These are phyloP conservation scores for Arthromyces matolae DNA, from an alignment of 768 basidiomycete species.

Conservation along the genomic window DNA sequence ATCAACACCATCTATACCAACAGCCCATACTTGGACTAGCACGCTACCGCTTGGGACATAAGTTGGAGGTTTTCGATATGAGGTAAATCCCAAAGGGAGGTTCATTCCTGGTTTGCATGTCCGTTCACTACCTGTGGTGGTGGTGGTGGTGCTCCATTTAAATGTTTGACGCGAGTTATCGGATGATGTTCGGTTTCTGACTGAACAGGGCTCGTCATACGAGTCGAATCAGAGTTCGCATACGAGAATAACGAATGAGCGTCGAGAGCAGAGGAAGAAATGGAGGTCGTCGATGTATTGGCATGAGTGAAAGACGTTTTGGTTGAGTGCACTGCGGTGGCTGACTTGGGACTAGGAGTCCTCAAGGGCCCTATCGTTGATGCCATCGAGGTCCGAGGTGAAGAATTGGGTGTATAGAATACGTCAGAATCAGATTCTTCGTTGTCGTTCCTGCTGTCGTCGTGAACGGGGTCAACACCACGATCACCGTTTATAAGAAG, in stretches of 20 bases:
- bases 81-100: slow-evolving; percentile 58
- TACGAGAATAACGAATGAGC: slow-evolving; percentile 40
- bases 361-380: slow-evolving; percentile 28
- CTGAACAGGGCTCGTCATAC: slow-evolving; percentile 30
- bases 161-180: slow-evolving; percentile 15
- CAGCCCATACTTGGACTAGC: slow-evolving; percentile 88
- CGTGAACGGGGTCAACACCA: slow-evolving; percentile 8
- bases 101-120: slow-evolving; percentile 53
- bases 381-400: slow-evolving; percentile 48
- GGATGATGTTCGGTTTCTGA: slow-evolving; percentile 27
- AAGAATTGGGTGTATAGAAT: slow-evolving; percentile 62
- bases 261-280: slow-evolving; percentile 38
- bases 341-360: slow-evolving; percentile 16
- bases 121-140: slow-evolving; percentile 14
- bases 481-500: slow-evolving; percentile 3
- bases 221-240: slow-evolving; percentile 34
- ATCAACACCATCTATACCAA: slow-evolving; percentile 77
- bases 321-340: slow-evolving; percentile 22
- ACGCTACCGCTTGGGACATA: slow-evolving; percentile 67
- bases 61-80: slow-evolving; percentile 67
- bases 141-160: slow-evolving; percentile 13
- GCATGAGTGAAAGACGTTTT: slow-evolving; percentile 18
- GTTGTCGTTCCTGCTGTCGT: slow-evolving; percentile 22
- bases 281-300: slow-evolving; percentile 32
- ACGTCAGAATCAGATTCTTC: slow-evolving; percentile 41